A percentile compares a stretch with the other conserved stretches of the same genome.
Conservation (phyloP, 805 yeast species). For the Nakazawaea wickerhamii region DNA sequence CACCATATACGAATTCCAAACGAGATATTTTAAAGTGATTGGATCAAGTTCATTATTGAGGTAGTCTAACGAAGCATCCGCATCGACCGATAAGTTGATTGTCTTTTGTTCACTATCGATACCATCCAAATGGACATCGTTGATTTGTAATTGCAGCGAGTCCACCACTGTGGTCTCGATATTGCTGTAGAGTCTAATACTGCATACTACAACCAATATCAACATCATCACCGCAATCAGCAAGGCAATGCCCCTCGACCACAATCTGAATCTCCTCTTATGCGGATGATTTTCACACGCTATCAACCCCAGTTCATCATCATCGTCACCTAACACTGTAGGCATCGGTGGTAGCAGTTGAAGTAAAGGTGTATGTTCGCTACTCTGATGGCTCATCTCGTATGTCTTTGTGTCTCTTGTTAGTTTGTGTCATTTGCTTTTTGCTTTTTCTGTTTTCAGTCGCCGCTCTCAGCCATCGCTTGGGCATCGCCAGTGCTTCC, state of each 20-base stretch:
- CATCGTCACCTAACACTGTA: constrained; percentile 1
- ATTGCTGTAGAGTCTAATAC: not conserved
- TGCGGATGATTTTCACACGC: constrained; percentile 9
- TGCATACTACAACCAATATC: not conserved
- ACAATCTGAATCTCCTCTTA: not conserved
- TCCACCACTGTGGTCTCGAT: constrained; percentile 4
- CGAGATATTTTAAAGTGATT: constrained; percentile 3
- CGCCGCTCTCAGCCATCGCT: too few relatives aligned
- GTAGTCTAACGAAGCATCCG: constrained; percentile 5
- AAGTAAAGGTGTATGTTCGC: constrained; percentile 2
- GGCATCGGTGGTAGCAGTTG: constrained; percentile 9
- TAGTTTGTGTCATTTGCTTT: not conserved
- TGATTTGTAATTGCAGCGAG: constrained; percentile 3
- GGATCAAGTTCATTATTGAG: not conserved
- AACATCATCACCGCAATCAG: not conserved
- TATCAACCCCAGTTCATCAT: not conserved
- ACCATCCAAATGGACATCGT: not conserved
- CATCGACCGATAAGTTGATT: constrained; percentile 4
- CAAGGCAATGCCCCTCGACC: not conserved
- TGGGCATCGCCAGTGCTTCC: too few relatives aligned
- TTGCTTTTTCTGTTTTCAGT: not conserved
- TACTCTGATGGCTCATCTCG: not conserved
- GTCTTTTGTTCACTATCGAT: constrained; percentile 2
- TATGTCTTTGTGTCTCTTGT: not conserved
- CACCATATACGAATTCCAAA: constrained; percentile 7